Evolutionary conservation across 495 filamentous ascomycete genomes (phyloP).

Genomic region (Podospora conica): DNA sequence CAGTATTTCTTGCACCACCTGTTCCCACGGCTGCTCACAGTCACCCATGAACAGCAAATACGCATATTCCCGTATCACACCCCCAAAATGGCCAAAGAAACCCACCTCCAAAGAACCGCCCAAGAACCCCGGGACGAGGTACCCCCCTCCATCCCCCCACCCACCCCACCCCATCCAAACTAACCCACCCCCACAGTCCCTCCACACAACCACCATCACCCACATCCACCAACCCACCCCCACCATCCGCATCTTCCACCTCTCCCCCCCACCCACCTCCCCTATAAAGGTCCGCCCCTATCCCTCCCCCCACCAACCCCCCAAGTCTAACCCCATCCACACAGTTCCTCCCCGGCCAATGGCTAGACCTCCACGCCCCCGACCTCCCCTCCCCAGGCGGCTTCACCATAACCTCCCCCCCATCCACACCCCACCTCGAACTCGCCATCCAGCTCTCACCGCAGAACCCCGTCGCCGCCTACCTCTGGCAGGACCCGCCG

Average conservation of each 20-base stretch:
- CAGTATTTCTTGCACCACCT: not conserved
- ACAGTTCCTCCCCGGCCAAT: conserved; percentile 80
- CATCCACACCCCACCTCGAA: conserved; percentile 36
- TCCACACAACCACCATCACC: conserved; percentile 34
- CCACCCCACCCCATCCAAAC: not conserved
- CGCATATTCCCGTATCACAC: not conserved
- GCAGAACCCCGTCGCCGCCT: conserved; percentile 51
- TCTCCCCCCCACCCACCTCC: conserved; percentile 22
- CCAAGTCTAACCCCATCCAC: not conserved
- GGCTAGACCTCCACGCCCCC: conserved; percentile 79
- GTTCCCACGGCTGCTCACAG: not conserved
- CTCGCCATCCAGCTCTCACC: conserved; percentile 28
- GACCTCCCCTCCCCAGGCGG: conserved; percentile 62
- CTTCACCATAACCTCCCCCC: conserved; percentile 81
- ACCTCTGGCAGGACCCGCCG: conserved; percentile 56
- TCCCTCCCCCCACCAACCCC: not conserved
- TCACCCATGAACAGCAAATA: not conserved
- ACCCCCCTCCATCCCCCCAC: not conserved
- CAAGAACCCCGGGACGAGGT: conserved; percentile 59
- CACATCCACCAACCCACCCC: conserved; percentile 30
- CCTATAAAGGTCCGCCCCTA: conserved; percentile 21
- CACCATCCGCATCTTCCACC: conserved; percentile 35
- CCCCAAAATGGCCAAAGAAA: conserved; percentile 19
- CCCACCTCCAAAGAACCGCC: conserved; percentile 61
- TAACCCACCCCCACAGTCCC: conserved; percentile 20